phyloP scores from a whole-genome alignment of 371 early-diverging fungal species.

The Saksenaea oblongispora region DNA sequence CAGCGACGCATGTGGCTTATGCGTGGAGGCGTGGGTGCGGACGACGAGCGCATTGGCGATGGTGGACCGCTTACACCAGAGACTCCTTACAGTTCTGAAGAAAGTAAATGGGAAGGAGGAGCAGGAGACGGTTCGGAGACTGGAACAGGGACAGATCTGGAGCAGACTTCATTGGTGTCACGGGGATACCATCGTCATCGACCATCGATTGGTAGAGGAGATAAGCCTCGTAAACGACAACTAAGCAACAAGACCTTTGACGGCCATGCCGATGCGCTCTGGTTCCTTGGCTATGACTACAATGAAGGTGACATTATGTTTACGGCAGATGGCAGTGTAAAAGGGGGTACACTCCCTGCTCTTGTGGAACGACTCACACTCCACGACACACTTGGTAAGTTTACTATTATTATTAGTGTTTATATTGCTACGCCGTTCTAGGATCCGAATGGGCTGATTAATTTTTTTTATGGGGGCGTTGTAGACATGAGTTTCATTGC shows the following conservation, averaged over 20 bases:
- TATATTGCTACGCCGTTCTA: background rate
- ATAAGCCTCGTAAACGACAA: conserved; percentile 7
- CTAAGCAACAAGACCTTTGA: background rate
- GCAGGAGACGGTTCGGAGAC: conserved; percentile 77
- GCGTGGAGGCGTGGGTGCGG: conserved; percentile 23
- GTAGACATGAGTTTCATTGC: conserved; percentile 74
- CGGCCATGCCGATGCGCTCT: background rate
- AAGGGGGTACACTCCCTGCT: conserved; percentile 83
- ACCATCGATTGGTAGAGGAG: conserved; percentile 16
- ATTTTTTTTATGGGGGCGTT: conserved; percentile 17
- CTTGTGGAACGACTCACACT: conserved; percentile 86
- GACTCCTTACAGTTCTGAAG: conserved; percentile 65
- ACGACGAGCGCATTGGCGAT: conserved; percentile 6
- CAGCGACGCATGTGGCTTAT: conserved; percentile 40
- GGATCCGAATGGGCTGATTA: background rate
- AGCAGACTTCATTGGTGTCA: conserved; percentile 9
- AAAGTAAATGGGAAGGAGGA: conserved; percentile 90
- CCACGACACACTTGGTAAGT: conserved; percentile 68
- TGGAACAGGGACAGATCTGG: background rate
- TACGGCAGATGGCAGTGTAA: conserved; percentile 78
- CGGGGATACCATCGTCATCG: conserved; percentile 16
- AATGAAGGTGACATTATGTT: conserved; percentile 71
- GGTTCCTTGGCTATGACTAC: conserved; percentile 70
- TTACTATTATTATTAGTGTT: background rate
- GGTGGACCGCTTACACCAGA: conserved; percentile 5